A percentile compares a stretch with the other conserved stretches of the same genome.
phyloP scores from a whole-genome alignment of 148 eudicot genomes.

The Rhododendron williamsianum region DNA sequence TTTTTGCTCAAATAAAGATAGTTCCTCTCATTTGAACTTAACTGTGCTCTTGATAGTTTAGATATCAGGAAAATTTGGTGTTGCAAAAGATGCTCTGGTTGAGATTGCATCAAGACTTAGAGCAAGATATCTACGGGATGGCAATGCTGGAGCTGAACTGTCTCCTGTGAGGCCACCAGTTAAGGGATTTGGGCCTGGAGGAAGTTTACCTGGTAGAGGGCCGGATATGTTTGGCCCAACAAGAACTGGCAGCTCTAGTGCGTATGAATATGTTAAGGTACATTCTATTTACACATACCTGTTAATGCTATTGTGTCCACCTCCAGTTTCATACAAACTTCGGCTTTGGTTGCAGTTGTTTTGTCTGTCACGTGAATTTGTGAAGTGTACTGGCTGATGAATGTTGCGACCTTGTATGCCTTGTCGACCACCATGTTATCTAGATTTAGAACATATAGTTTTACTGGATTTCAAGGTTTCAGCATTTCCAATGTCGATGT shows the following conservation, averaged over 20 bases:
- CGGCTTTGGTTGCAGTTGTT: not conserved
- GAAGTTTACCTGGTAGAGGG: constrained; percentile 32
- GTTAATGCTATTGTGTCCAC: not conserved
- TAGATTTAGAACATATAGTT: not conserved
- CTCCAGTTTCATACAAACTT: not conserved
- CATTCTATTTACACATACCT: not conserved
- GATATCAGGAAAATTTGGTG: constrained; percentile 68
- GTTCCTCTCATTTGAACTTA: constrained; percentile 3
- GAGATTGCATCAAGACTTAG: constrained; percentile 71
- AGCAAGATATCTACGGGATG: constrained; percentile 54
- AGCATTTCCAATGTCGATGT: not conserved
- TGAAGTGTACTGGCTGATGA: not conserved
- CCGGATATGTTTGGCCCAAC: constrained; percentile 28
- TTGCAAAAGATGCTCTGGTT: constrained; percentile 67
- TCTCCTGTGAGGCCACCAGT: constrained; percentile 40
- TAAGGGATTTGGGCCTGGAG: constrained; percentile 37
- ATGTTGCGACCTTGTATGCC: not conserved
- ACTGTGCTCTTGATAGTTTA: constrained; percentile 16
- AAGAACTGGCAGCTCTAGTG: constrained; percentile 36
- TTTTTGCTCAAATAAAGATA: constrained; percentile 1
- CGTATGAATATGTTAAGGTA: constrained; percentile 43
- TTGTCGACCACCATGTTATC: not conserved
- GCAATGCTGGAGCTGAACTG: constrained; percentile 35
- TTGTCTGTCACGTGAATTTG: not conserved
- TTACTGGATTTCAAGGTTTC: not conserved